These are phyloP conservation scores for Salvia hispanica DNA, from an alignment of 257 asterid genomes.

Conservation along the genomic window DNA sequence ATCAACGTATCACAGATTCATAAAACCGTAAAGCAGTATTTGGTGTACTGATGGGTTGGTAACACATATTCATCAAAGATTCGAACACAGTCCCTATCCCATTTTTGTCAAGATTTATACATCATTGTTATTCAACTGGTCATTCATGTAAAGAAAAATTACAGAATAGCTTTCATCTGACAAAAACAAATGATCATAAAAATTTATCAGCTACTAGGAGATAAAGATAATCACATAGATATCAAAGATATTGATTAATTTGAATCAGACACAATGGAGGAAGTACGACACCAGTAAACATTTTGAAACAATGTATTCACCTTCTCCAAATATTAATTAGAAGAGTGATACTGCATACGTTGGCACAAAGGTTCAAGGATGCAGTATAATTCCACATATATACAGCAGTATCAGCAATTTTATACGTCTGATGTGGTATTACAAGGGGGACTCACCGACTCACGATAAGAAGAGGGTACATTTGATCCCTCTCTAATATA, in stretches of 20 bases:
- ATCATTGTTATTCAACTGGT: background rate
- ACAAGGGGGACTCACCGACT: too few relatives aligned
- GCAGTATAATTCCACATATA: background rate
- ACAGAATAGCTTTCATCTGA: background rate
- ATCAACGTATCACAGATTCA: background rate
- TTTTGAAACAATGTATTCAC: background rate
- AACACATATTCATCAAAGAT: background rate
- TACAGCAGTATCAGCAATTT: background rate
- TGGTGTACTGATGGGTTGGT: background rate
- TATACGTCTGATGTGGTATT: too few relatives aligned
- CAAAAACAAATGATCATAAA: slow-evolving; percentile 1
- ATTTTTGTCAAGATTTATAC: slow-evolving; percentile 2
- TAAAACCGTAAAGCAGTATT: background rate
- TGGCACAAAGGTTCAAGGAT: background rate
- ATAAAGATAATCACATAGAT: background rate
- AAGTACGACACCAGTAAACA: background rate
- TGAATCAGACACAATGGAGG: background rate
- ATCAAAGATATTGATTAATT: background rate
- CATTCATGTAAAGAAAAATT: background rate
- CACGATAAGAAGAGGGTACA: background rate
- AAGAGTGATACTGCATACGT: background rate
- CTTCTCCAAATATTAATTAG: background rate
- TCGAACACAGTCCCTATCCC: background rate
- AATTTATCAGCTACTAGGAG: slow-evolving; percentile 2
- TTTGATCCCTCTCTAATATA: too few relatives aligned